Evolutionary conservation across 176 grass and related monocot genomes (phyloP).

Genomic region (bread wheat (Triticum aestivum)): DNA sequence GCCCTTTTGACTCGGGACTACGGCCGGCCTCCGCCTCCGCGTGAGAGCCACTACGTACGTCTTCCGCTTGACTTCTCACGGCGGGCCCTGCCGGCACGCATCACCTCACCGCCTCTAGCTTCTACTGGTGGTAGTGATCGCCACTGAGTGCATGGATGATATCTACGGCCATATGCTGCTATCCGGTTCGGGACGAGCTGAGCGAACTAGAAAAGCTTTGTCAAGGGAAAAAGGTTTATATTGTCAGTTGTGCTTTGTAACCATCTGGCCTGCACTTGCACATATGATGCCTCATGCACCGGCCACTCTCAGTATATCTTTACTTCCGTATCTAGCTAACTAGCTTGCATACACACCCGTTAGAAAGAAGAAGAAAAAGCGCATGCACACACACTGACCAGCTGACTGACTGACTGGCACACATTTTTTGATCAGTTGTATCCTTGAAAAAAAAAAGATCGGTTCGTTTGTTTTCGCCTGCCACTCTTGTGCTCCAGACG

Average conservation of each 20-base stretch:
- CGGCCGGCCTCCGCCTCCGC: background rate
- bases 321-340: too few relatives aligned
- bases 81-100: background rate
- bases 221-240: background rate
- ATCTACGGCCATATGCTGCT: background rate
- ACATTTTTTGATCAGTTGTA: too few relatives aligned
- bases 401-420: background rate
- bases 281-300: background rate
- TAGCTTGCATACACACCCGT: too few relatives aligned
- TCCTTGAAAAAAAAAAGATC: too few relatives aligned
- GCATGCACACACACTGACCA: background rate
- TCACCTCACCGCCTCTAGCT: background rate
- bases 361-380: too few relatives aligned
- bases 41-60: conserved; percentile 9
- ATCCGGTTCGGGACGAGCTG: background rate
- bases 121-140: background rate
- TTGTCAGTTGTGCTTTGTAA: conserved; percentile 17
- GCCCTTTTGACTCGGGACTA: conserved; percentile 12
- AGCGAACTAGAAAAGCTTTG: background rate
- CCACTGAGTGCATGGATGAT: background rate
- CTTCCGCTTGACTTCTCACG: background rate
- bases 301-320: background rate
- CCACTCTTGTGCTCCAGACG: background rate
- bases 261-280: background rate
- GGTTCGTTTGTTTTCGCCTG: background rate